A percentile compares a stretch with the other conserved stretches of the same genome.
Conservation (phyloP, 306 rosid genomes). For the Benincasa hispida region DNA sequence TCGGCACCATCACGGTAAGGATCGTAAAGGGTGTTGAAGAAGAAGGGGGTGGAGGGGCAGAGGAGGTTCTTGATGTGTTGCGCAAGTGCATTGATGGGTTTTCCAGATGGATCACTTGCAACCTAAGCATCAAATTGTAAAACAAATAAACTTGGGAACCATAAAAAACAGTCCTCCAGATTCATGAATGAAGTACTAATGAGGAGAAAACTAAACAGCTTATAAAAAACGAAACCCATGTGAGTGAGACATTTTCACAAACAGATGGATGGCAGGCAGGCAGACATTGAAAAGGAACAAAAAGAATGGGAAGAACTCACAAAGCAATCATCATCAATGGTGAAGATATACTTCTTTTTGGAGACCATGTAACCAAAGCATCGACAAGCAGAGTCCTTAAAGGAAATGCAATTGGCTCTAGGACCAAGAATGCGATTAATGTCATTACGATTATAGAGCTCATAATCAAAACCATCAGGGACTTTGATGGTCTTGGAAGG, state of each 20-base stretch:
- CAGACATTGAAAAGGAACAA: neutral
- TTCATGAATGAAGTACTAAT: neutral
- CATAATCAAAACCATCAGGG: slow-evolving; percentile 78
- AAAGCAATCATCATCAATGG: slow-evolving; percentile 89
- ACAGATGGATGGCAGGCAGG: neutral
- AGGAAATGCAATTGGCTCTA: slow-evolving; percentile 62
- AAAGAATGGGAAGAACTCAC: slow-evolving; percentile 24
- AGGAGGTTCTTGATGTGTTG: slow-evolving; percentile 54
- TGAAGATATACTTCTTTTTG: slow-evolving; percentile 80
- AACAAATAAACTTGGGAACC: neutral
- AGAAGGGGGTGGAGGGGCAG: slow-evolving; percentile 42
- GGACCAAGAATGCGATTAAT: slow-evolving; percentile 77
- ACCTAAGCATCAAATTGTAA: slow-evolving; percentile 15
- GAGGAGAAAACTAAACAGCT: too few relatives aligned
- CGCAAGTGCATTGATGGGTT: slow-evolving; percentile 31
- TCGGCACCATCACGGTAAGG: slow-evolving; percentile 71
- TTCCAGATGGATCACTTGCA: slow-evolving; percentile 39
- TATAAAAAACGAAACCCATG: too few relatives aligned
- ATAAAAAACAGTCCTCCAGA: neutral
- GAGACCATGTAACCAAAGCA: slow-evolving; percentile 96
- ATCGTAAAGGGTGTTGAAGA: slow-evolving; percentile 53
- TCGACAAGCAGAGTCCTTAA: slow-evolving; percentile 90
- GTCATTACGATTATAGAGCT: slow-evolving; percentile 68
- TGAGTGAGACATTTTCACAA: neutral
- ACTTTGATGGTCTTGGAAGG: slow-evolving; percentile 66